Evolutionary conservation across 2,329 filamentous ascomycete genomes (phyloP), one percentile per base, ranked within the genome.

Genomic region (Penicillium sp.): DNA sequence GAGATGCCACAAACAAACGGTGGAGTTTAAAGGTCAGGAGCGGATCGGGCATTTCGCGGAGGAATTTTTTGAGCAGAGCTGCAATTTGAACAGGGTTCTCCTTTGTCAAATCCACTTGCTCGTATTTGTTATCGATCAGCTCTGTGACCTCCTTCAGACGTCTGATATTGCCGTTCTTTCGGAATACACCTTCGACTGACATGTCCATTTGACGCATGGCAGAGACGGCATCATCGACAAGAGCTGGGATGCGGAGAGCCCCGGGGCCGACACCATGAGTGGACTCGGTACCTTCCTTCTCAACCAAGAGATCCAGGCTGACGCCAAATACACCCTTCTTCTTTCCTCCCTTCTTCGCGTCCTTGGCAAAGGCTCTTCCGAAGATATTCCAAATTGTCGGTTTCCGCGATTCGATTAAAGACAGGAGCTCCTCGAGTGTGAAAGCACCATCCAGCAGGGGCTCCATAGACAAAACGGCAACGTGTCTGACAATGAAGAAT

Each of bases 141-240:
- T 96, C 92, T 45, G 92, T 90, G 7, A 96, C 83, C 64, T 97
- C 93, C 69, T 91, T 92, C 49, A 97, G 84, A 69, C 93, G 91
- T 77, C 95, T 94, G 81, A 99, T 97, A 77, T 98, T 99, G 70
- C 95, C 95, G 72, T 98, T 99, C 85, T 99, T 99, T 70, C 95
- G 89, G 86, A 99, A 99, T 23, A 99, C 93, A 71, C 95, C 95
- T 78, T 99, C 95, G 1, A 99, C 92, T 1, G 94, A 98, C 82
- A 99, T 93, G 76, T 99, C 95, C 92, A 99, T 98, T 78, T 94
- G 95, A 70, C 93, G 89, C 92, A 99, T 97, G 13, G 93, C 93
- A 4, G 91, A 91, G 44, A 99, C 90, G 53, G 94, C 89, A 74
- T 97, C 94, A 72, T 98, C 94, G n/a, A 99, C 86, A 56, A 99